Conservation (phyloP, 306 rosid genomes). For the Gillenia trifoliata region DNA sequence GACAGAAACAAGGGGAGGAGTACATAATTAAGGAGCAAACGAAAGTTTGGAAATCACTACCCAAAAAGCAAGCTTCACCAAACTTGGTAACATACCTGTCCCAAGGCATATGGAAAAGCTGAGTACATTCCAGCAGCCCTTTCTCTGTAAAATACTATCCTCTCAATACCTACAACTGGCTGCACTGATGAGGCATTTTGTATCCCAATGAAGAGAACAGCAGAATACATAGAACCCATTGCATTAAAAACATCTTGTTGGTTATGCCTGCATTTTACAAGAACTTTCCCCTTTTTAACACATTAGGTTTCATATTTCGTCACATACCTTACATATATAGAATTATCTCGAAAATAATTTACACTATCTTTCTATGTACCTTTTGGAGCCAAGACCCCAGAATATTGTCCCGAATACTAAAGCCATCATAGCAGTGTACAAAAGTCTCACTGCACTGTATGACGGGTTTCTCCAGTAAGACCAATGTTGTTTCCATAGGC, state of each 20-base stretch:
- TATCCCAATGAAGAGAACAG: constrained; percentile 58
- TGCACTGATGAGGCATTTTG: constrained; percentile 55
- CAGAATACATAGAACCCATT: constrained; percentile 67
- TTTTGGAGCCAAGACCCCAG: constrained; percentile 58
- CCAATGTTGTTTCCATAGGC: constrained; percentile 66
- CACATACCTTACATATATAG: not conserved
- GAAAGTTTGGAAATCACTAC: too few relatives aligned
- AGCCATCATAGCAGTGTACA: not conserved
- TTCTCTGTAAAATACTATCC: constrained; percentile 72
- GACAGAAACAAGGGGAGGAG: too few relatives aligned
- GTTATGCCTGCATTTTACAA: constrained; percentile 37
- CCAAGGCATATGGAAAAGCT: constrained; percentile 72
- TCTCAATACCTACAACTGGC: constrained; percentile 64
- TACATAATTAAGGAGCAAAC: too few relatives aligned
- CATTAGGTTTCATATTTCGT: not conserved
- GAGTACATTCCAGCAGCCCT: constrained; percentile 85
- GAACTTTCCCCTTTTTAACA: not conserved
- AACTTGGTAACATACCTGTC: constrained; percentile 42
- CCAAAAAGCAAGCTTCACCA: too few relatives aligned
- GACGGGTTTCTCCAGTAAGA: constrained; percentile 75
- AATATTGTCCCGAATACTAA: constrained; percentile 65
- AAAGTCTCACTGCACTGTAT: constrained; percentile 37
- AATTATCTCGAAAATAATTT: not conserved
- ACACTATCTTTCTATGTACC: constrained; percentile 26
- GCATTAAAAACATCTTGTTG: constrained; percentile 61